phyloP scores from a whole-genome alignment of 139 green algal species.

The Edaphochlamys debaryana region DNA sequence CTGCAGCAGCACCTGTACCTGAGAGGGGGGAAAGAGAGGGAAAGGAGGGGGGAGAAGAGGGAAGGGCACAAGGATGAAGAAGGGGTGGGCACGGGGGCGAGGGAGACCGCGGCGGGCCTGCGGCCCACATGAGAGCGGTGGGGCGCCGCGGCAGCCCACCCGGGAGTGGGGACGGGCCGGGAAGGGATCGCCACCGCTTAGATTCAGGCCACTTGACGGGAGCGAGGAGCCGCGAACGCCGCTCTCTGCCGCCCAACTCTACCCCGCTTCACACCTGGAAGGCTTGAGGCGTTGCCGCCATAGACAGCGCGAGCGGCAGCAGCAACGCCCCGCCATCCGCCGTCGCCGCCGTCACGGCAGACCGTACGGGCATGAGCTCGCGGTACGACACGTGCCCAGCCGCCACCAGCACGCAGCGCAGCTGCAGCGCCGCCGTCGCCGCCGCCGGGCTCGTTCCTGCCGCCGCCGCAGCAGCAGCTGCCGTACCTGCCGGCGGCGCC shows the following conservation, averaged over 20 bases:
- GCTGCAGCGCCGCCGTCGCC: conserved; percentile 19
- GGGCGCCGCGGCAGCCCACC: no score
- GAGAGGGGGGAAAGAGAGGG: neutral
- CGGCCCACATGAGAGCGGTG: no score
- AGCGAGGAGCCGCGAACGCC: no score
- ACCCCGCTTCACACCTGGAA: conserved; percentile 39
- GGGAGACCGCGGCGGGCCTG: no score
- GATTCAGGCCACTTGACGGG: no score
- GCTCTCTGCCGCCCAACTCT: no score
- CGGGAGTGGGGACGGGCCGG: no score
- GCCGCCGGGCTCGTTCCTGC: neutral
- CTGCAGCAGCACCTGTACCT: conserved; percentile 41
- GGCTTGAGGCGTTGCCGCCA: conserved; percentile 22
- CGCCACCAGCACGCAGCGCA: conserved; percentile 29
- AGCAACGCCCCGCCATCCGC: neutral
- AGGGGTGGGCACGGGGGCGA: no score
- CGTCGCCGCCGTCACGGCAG: neutral
- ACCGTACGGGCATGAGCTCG: conserved; percentile 32
- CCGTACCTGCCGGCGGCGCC: neutral
- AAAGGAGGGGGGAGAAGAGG: neutral
- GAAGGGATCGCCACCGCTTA: no score
- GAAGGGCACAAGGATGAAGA: no score
- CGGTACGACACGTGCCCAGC: conserved; percentile 24
- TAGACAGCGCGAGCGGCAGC: conserved; percentile 5
- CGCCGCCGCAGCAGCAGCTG: neutral